phyloP scores from a whole-genome alignment of 1,139 yeast genomes.

The Hanseniaspora sp. region DNA sequence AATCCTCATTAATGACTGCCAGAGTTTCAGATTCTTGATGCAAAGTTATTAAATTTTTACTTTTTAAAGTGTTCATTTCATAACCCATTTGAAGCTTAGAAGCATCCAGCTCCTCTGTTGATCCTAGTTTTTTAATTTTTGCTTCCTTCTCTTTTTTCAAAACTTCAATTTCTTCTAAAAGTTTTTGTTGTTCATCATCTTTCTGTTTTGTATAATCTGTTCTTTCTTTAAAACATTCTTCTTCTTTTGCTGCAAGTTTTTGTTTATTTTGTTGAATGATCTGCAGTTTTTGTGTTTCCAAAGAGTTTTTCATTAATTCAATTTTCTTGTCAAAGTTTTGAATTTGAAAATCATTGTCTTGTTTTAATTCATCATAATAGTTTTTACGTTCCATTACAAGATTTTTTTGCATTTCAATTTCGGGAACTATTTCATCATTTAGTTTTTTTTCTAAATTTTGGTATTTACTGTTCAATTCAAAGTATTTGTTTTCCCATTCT shows the following conservation, averaged over 20 bases:
- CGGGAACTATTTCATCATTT: neutral
- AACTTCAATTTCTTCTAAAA: slow-evolving; percentile 18
- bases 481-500: neutral
- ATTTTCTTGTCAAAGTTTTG: neutral
- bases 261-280: slow-evolving; percentile 25
- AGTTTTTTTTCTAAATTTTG: neutral
- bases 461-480: neutral
- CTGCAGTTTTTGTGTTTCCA: slow-evolving; percentile 12
- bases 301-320: slow-evolving; percentile 3
- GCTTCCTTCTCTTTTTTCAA: slow-evolving; percentile 20
- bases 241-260: slow-evolving; percentile 19
- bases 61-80: slow-evolving; percentile 9
- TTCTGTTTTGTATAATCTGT: too few species aligned
- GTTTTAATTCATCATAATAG: neutral
- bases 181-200: slow-evolving; percentile 19
- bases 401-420: slow-evolving; percentile 1
- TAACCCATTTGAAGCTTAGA: neutral
- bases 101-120: slow-evolving; percentile 18
- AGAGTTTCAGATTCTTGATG: slow-evolving; percentile 5
- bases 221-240: slow-evolving; percentile 19
- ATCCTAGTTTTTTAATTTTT: slow-evolving; percentile 24
- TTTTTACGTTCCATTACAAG: neutral
- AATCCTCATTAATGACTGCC: neutral
- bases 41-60: neutral
- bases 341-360: neutral